Evolutionary conservation across 495 filamentous ascomycete species (phyloP), one percentile per base, ranked within the genome.

Genomic region (Friedmanniomyces endolithicus): DNA sequence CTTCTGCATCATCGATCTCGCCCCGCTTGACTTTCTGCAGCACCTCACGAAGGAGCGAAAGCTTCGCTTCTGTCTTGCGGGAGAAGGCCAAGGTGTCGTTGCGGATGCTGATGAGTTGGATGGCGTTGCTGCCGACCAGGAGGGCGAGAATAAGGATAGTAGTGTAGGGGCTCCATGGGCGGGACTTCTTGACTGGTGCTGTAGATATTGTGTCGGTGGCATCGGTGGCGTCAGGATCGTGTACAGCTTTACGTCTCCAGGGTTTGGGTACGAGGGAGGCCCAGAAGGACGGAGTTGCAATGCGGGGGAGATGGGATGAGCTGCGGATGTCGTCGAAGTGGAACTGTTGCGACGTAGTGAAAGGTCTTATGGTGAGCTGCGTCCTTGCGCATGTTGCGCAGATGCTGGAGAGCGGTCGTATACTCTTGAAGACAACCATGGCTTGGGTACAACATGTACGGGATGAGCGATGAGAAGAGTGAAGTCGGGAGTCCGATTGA

Each of bases 111-210:
- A 99, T 84, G 78, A 90, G 83, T 57, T 95, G 84, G 60, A 99
- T 95, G 12, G 89, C 83, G 69, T 96, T 90, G 55, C 87, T 94
- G 1, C 92, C 94, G 59, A 96, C 90, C 56, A 95, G 76, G 39
- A 95, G 74, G 63, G 87, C 89, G 50, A 96, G 89, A 64, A 87
- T 71, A 62, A 99, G 92, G 72, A 84, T 96, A 63, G 88, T 89
- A 0, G 87, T 96, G 14, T 87, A 87, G 1, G 92, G 94, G 61
- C 96, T 97, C 88, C 87, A 94, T 60, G 11, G 6, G 22, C 27
- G 45, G 16, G 11, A 24, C 19, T 74, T 50, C 76, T 72, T 24
- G 61, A 55, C 46, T 71, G 29, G 31, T 35, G 3, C 11, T 23
- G 37, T 14, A 14, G 31, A 9, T 31, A 12, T 1, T n/a, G 23